phyloP scores from a whole-genome alignment of 163 green algal species.

The Scenedesmus sp. region DNA sequence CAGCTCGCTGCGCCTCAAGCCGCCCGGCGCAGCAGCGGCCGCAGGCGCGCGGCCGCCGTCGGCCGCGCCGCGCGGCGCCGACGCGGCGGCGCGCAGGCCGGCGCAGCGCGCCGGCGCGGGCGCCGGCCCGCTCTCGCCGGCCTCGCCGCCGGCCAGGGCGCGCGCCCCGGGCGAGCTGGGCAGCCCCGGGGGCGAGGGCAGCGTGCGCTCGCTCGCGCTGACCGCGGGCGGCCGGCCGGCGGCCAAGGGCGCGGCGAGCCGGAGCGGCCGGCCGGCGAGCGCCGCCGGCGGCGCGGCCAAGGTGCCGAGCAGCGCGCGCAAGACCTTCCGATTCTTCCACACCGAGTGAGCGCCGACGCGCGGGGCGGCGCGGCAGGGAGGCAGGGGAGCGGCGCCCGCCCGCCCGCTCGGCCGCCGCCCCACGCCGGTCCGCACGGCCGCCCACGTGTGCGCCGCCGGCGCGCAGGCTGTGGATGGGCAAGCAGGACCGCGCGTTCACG shows the following conservation, averaged over 20 bases:
- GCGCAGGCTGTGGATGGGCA: slow-evolving; percentile 48
- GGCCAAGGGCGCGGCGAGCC: slow-evolving; percentile 11
- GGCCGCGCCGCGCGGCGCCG: neutral
- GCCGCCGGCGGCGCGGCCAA: neutral
- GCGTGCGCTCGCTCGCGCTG: too few relatives aligned
- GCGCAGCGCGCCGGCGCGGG: neutral
- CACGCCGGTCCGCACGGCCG: too few relatives aligned
- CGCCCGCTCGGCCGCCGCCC: too few relatives aligned
- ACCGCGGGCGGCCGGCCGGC: slow-evolving; percentile 3
- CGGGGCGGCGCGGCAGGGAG: too few relatives aligned
- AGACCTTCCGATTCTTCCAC: slow-evolving; percentile 47
- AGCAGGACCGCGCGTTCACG: slow-evolving; percentile 45
- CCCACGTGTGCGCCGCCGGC: neutral
- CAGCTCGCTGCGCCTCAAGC: neutral
- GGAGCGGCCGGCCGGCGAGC: neutral
- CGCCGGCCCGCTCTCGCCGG: slow-evolving; percentile 1
- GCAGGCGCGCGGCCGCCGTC: neutral
- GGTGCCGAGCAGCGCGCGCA: slow-evolving; percentile 32
- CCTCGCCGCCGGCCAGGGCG: neutral
- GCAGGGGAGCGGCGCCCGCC: too few relatives aligned
- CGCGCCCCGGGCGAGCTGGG: neutral
- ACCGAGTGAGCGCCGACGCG: slow-evolving; percentile 30
- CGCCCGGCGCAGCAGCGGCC: neutral
- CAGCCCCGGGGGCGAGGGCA: slow-evolving; percentile 20
- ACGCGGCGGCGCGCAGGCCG: too few relatives aligned